Percentiles rank a stretch among this genome's conserved stretches.
phyloP scores from a whole-genome alignment of 2,329 filamentous ascomycete species.

The Nemania abortiva region DNA sequence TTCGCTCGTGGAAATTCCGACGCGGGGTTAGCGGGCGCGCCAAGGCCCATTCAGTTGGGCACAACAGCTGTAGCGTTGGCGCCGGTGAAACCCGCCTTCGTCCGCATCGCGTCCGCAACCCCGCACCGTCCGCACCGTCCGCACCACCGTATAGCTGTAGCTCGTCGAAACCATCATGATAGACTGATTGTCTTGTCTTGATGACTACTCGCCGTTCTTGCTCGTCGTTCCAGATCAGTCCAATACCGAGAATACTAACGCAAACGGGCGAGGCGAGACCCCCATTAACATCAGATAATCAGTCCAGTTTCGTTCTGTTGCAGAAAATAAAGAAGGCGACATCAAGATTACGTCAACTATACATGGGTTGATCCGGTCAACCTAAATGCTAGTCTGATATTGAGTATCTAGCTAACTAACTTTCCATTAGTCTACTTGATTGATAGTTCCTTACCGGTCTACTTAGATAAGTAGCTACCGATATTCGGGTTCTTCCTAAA shows the following conservation, averaged over 20 bases:
- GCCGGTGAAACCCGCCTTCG: constrained; percentile 18
- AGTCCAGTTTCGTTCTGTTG: background rate
- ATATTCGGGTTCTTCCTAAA: background rate
- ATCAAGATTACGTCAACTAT: constrained; percentile 1
- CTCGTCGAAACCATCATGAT: background rate
- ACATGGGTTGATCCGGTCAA: background rate
- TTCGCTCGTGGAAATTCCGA: background rate
- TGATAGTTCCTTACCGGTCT: background rate
- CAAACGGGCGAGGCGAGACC: background rate
- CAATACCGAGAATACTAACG: background rate
- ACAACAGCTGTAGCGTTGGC: background rate
- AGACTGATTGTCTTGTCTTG: background rate
- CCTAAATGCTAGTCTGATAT: background rate
- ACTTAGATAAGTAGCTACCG: background rate
- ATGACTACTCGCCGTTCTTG: too few species aligned
- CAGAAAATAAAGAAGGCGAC: background rate
- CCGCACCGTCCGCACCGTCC: constrained; percentile 26
- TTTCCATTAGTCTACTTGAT: background rate
- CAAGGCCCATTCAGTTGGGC: constrained; percentile 3
- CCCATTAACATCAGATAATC: background rate
- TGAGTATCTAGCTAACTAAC: background rate
- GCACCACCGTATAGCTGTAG: constrained; percentile 4
- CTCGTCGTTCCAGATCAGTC: background rate
- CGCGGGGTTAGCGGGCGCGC: constrained; percentile 26
- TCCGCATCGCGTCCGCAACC: constrained; percentile 16